phyloP scores from a whole-genome alignment of 1,139 yeast genomes.

The Debaryomyces nepalensis region DNA sequence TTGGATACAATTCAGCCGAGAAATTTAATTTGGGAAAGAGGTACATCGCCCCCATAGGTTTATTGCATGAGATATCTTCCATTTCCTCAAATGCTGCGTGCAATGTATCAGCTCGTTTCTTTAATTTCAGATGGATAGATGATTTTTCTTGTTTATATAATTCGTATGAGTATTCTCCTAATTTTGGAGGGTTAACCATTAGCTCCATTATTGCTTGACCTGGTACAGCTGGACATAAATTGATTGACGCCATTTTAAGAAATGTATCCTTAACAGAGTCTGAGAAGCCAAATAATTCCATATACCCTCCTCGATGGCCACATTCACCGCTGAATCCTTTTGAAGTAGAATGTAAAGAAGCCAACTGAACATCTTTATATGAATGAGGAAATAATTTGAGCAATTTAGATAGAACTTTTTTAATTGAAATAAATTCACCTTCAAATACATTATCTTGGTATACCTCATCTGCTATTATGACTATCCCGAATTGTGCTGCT shows the following conservation, averaged over 20 bases:
- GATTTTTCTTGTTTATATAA: conserved; percentile 64
- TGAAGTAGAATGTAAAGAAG: conserved; percentile 92
- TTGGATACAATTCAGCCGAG: conserved; percentile 49
- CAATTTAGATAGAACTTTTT: conserved; percentile 67
- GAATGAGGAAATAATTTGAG: conserved; percentile 55
- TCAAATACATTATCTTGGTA: conserved; percentile 89
- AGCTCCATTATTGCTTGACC: conserved; percentile 93
- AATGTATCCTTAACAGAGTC: conserved; percentile 70
- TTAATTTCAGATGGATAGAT: conserved; percentile 64
- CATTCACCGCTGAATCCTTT: conserved; percentile 98
- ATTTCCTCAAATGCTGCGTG: conserved; percentile 72
- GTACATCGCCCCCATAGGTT: conserved; percentile 98
- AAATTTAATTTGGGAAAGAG: conserved; percentile 80
- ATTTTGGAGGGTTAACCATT: conserved; percentile 88
- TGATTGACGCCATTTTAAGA: conserved; percentile 84
- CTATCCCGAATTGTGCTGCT: conserved; percentile 84
- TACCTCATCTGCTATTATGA: conserved; percentile 96
- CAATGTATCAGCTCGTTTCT: conserved; percentile 63
- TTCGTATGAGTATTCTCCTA: conserved; percentile 77
- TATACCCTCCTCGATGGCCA: conserved; percentile 98
- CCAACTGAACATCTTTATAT: conserved; percentile 80
- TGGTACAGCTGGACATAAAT: conserved; percentile 89
- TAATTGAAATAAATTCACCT: conserved; percentile 68
- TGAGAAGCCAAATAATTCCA: conserved; percentile 86
- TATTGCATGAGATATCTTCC: conserved; percentile 83